Percentiles rank a stretch among this genome's conserved stretches.
Evolutionary conservation across 1,139 yeast genomes (phyloP).

Genomic region (Diutina mesorugosa): DNA sequence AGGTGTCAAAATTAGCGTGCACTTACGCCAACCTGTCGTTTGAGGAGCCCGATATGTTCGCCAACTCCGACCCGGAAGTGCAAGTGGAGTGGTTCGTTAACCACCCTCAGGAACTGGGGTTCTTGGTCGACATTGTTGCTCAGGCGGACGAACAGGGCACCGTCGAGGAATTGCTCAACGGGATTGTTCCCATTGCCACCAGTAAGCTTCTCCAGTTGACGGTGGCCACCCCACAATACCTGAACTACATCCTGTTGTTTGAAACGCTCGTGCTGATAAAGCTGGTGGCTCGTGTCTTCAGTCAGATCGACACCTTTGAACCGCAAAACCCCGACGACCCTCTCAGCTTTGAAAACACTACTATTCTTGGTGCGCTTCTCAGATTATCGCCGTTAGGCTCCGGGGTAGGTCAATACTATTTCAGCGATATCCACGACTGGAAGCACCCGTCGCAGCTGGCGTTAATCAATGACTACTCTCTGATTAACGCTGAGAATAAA

Average conservation of each 20-base stretch:
- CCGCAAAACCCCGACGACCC: constrained; percentile 32
- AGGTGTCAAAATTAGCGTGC: constrained; percentile 39
- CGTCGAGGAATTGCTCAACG: constrained; percentile 44
- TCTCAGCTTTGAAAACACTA: constrained; percentile 40
- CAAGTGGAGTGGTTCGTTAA: constrained; percentile 16
- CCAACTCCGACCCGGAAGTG: constrained; percentile 20
- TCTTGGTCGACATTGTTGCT: constrained; percentile 42
- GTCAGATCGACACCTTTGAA: constrained; percentile 42
- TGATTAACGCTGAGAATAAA: constrained; percentile 37
- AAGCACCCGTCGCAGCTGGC: constrained; percentile 22
- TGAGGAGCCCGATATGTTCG: constrained; percentile 58
- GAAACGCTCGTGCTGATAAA: constrained; percentile 52
- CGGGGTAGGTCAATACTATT: constrained; percentile 28
- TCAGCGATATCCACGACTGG: constrained; percentile 28
- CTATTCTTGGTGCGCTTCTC: constrained; percentile 69
- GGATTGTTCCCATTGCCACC: constrained; percentile 38
- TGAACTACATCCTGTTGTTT: constrained; percentile 37
- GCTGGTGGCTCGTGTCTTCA: constrained; percentile 46
- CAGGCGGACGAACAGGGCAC: constrained; percentile 58
- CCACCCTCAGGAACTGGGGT: constrained; percentile 33
- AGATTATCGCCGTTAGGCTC: constrained; percentile 59
- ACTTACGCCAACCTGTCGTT: constrained; percentile 62
- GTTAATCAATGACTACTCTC: constrained; percentile 41
- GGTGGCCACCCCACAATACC: constrained; percentile 35
- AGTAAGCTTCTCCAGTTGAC: constrained; percentile 16